Percentiles rank a stretch among this genome's conserved stretches.
Conservation (phyloP, 805 yeast genomes). For the Metschnikowia gelsemii region DNA sequence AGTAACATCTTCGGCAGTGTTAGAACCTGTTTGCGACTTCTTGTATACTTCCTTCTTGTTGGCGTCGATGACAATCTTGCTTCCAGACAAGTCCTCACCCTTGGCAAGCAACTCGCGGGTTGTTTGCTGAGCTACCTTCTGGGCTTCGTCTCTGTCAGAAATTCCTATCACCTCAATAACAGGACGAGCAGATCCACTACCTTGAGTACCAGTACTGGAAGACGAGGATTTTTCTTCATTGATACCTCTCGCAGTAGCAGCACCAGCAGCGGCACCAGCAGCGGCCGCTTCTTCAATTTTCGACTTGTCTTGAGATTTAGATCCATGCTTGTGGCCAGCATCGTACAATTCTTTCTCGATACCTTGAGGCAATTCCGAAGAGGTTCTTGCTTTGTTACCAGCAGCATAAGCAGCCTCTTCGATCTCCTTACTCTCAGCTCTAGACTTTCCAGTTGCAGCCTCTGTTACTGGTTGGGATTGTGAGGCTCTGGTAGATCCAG, state of each 20-base stretch:
- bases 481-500: background rate
- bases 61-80: conserved; percentile 36
- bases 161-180: conserved; percentile 39
- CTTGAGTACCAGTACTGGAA: background rate
- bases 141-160: conserved; percentile 29
- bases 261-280: background rate
- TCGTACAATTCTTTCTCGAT: conserved; percentile 7
- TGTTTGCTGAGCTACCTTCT: conserved; percentile 33
- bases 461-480: conserved; percentile 1
- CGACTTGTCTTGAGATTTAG: background rate
- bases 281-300: conserved; percentile 1
- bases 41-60: conserved; percentile 34
- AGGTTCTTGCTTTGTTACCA: background rate
- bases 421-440: conserved; percentile 9
- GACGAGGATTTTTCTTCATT: background rate
- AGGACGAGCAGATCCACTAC: conserved; percentile 5
- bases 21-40: background rate
- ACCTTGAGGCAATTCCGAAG: background rate
- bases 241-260: conserved; percentile 1
- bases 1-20: background rate
- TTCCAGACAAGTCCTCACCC: conserved; percentile 35
- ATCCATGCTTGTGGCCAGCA: conserved; percentile 2
- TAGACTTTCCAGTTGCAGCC: conserved; percentile 5
- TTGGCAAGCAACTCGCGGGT: conserved; percentile 29
- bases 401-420: conserved; percentile 7